A percentile compares a stretch with the other conserved stretches of the same genome.
These are phyloP conservation scores for Tolypocladium inflatum DNA, from an alignment of 2,329 filamentous ascomycete species.

Conservation along the genomic window DNA sequence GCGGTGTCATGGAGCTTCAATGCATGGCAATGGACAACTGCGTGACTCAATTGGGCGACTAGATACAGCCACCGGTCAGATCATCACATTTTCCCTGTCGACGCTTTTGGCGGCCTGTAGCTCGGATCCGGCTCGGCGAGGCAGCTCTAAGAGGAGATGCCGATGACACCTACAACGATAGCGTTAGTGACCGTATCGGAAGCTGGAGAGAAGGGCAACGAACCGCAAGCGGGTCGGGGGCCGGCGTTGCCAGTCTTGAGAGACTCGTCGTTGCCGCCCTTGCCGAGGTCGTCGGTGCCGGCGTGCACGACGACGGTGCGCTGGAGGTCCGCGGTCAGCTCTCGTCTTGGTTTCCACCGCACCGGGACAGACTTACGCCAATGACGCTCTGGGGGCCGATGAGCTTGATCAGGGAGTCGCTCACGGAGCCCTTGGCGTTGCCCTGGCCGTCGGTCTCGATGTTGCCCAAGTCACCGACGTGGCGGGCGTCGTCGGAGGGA, in stretches of 20 bases:
- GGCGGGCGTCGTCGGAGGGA: slow-evolving; percentile 71
- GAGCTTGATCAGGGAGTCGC: slow-evolving; percentile 83
- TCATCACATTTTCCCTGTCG: not conserved
- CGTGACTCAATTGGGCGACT: not conserved
- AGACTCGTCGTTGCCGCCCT: slow-evolving; percentile 85
- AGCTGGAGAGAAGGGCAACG: slow-evolving; percentile 19
- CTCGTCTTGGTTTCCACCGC: not conserved
- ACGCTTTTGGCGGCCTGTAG: not conserved
- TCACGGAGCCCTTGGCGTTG: slow-evolving; percentile 71
- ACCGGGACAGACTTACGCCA: slow-evolving; percentile 53
- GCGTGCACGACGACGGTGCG: slow-evolving; percentile 91
- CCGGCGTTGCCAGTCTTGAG: slow-evolving; percentile 98
- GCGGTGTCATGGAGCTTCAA: not conserved
- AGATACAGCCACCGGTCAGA: not conserved
- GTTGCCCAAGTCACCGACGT: slow-evolving; percentile 97
- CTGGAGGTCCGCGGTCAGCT: slow-evolving; percentile 31
- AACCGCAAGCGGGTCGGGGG: slow-evolving; percentile 86
- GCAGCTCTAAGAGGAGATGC: slow-evolving; percentile 60
- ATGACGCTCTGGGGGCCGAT: slow-evolving; percentile 93
- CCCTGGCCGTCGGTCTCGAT: slow-evolving; percentile 90
- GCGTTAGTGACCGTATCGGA: not conserved
- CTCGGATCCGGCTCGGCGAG: not conserved
- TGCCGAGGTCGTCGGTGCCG: slow-evolving; percentile 94
- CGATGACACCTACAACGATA: slow-evolving; percentile 64
- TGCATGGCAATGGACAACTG: not conserved